A percentile compares a stretch with the other conserved stretches of the same genome.
phyloP scores from a whole-genome alignment of 176 grass and related monocot genomes.

The Dendrocalamus sinicus region DNA sequence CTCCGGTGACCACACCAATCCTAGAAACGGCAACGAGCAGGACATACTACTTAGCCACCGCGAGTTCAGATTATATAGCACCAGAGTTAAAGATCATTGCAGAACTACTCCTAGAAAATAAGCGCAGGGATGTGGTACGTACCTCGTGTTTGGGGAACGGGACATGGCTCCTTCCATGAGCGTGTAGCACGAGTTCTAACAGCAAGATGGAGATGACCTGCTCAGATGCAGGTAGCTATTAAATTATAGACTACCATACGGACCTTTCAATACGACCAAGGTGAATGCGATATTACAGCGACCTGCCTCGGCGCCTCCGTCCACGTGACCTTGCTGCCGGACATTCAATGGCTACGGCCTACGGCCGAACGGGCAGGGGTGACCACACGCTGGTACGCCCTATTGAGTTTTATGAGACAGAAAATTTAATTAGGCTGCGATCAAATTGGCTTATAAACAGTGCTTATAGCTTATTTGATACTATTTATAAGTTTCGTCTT shows the following conservation, averaged over 20 bases:
- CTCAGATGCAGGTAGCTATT: background rate
- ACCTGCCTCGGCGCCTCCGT: background rate
- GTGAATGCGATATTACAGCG: background rate
- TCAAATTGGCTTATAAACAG: too few species aligned
- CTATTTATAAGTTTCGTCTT: too few species aligned
- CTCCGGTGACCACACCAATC: conserved; percentile 68
- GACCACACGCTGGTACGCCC: too few species aligned
- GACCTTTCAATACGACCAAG: background rate
- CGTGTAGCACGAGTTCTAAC: background rate
- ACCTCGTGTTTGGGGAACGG: background rate
- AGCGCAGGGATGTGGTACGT: background rate
- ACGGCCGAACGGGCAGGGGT: background rate
- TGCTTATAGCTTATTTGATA: too few species aligned
- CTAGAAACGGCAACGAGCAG: conserved; percentile 7
- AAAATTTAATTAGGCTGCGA: too few species aligned
- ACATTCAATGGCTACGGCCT: background rate
- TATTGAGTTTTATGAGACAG: too few species aligned
- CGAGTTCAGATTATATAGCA: background rate
- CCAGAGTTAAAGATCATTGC: background rate
- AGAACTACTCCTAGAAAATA: background rate
- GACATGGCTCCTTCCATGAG: conserved; percentile 37
- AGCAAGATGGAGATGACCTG: background rate
- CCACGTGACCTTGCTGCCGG: background rate
- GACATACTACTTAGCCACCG: too few species aligned
- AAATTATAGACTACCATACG: background rate